Evolutionary conservation across 2,329 filamentous ascomycete species (phyloP).

Genomic region (Aspergillaceae sp.): DNA sequence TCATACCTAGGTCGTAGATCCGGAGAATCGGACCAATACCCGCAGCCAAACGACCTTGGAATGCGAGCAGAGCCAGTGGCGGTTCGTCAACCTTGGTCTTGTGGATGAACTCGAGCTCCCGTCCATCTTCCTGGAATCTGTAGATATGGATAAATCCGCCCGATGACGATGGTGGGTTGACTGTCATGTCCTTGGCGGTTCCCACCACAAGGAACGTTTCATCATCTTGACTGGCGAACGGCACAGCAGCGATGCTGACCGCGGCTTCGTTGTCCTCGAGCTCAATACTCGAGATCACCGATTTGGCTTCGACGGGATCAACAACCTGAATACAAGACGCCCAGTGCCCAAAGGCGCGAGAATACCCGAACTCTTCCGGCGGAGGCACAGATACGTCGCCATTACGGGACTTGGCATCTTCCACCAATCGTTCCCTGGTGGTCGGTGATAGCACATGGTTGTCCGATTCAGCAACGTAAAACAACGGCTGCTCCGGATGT

Average conservation of each 20-base stretch:
- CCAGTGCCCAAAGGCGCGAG: constrained; percentile 77
- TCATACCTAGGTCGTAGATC: constrained; percentile 88
- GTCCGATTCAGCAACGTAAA: constrained; percentile 90
- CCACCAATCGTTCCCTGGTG: constrained; percentile 65
- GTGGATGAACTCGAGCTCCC: constrained; percentile 85
- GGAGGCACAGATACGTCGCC: constrained; percentile 63
- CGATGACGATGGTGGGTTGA: constrained; percentile 65
- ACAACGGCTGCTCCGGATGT: constrained; percentile 78
- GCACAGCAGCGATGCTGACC: constrained; percentile 72
- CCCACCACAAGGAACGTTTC: constrained; percentile 90
- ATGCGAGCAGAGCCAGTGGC: constrained; percentile 79
- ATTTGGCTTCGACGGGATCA: constrained; percentile 68
- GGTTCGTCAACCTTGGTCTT: constrained; percentile 90
- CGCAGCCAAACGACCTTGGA: constrained; percentile 83
- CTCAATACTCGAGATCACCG: constrained; percentile 68
- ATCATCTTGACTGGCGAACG: constrained; percentile 80
- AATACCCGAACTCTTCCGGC: constrained; percentile 80
- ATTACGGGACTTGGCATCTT: constrained; percentile 62
- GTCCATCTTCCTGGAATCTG: constrained; percentile 77
- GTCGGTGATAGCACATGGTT: constrained; percentile 80
- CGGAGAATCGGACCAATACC: constrained; percentile 75
- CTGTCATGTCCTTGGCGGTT: constrained; percentile 80
- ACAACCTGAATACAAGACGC: constrained; percentile 91
- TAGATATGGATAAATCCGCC: constrained; percentile 89
- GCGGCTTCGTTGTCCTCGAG: constrained; percentile 86